Evolutionary conservation across 768 basidiomycete species (phyloP), one percentile per base, ranked within the genome.

Genomic region (Phylloporus rhodoxanthus): DNA sequence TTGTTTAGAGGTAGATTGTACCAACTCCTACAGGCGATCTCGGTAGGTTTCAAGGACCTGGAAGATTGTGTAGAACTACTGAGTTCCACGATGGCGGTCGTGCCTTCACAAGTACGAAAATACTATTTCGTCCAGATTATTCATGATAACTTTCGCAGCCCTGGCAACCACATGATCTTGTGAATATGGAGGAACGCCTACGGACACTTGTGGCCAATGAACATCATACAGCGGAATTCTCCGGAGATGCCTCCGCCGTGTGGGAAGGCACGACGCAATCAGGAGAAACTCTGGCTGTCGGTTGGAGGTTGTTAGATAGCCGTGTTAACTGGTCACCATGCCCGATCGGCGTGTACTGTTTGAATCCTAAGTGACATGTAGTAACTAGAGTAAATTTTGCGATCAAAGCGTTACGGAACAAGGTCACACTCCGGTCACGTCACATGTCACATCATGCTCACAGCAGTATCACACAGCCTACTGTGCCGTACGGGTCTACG

Each of bases 261-360:
- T 38, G 2, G 26, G 40, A 32, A 14, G 19, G 7, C 6, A 26
- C 33, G 26, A 13, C 21, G 14, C 45, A 21, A 15, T 11, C 51
- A 26, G 51, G 34, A 5, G 47, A 43, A 10, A 45, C 36, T 45
- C 28, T 45, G 21, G 47, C 49, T 43, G 7, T 23, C 29, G 87
- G 85, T 19, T 89, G 87, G 85, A 70, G 70, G 43, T 47, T 72
- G 36, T 66, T 82, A 11, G 68, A 72, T 25, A 62, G 62, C 19
- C 65, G 55, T 15, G 68, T 67, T 14, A 64, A 65, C 32, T 88
- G 87, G 87, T 73, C 69, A 53, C 74, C 81, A 2, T 82, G 79
- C 59, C 86, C 87, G 5, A 82, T 90, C 39, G 87, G 87, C 8
- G 72, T 85, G 43, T 77, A 70, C 51, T 56, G 42, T 49, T 26